Evolutionary conservation across 2,329 filamentous ascomycete genomes (phyloP).

Genomic region (Cercospora sp.): DNA sequence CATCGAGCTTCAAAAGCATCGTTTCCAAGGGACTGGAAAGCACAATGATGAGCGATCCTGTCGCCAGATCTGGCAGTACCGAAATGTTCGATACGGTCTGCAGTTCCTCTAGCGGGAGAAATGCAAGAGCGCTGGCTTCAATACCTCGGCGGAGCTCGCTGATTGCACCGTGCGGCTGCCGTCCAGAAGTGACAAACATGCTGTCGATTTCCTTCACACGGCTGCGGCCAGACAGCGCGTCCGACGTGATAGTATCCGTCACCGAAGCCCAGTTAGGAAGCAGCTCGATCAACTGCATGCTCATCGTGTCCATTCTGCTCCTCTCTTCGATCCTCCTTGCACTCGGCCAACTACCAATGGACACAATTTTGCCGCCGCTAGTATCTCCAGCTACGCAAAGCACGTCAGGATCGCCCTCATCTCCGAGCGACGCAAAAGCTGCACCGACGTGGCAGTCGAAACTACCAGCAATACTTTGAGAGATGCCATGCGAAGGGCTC

Average conservation of each 20-base stretch:
- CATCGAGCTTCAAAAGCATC: conserved; percentile 21
- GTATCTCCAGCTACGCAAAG: conserved; percentile 76
- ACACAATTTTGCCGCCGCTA: conserved; percentile 59
- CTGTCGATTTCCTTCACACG: conserved; percentile 27
- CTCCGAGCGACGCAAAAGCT: conserved; percentile 71
- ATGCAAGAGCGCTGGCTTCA: conserved; percentile 38
- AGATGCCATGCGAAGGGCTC: conserved; percentile 40
- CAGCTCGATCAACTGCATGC: conserved; percentile 55
- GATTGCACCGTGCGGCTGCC: conserved; percentile 46
- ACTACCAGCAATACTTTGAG: conserved; percentile 58
- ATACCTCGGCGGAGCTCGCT: conserved; percentile 47
- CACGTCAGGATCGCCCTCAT: conserved; percentile 69
- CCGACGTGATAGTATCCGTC: conserved; percentile 46
- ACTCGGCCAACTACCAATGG: conserved; percentile 33
- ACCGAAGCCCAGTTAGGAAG: conserved; percentile 64
- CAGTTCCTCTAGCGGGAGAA: conserved; percentile 28
- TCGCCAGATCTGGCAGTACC: conserved; percentile 38
- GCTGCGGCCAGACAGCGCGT: conserved; percentile 31
- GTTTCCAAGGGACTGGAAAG: conserved; percentile 39
- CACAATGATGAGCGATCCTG: conserved; percentile 40
- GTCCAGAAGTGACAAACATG: conserved; percentile 46
- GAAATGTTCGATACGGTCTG: conserved; percentile 39
- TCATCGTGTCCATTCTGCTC: conserved; percentile 48
- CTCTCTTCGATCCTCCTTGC: conserved; percentile 47
- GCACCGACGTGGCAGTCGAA: conserved; percentile 74